Percentiles rank a stretch among this genome's conserved stretches.
Evolutionary conservation across 495 filamentous ascomycete species (phyloP).

Genomic region (Hypomontagnella submonticulosa): DNA sequence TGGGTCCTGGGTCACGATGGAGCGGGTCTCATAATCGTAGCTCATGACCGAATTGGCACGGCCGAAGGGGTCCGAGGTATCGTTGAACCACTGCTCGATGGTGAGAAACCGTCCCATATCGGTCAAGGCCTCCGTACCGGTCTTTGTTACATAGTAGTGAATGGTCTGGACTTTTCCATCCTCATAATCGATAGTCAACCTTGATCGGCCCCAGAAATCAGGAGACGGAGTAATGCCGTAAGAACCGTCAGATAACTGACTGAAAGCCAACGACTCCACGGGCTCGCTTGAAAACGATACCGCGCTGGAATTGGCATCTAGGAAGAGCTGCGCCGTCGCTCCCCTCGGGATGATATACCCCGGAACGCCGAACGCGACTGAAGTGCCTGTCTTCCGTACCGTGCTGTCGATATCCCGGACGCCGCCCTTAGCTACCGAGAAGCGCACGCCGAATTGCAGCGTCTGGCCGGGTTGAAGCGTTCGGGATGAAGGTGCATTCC

Average conservation of each 20-base stretch:
- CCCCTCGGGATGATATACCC: conserved; percentile 61
- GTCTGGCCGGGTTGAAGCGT: conserved; percentile 54
- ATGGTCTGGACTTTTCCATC: conserved; percentile 57
- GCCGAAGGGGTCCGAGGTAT: conserved; percentile 60
- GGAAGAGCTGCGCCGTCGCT: conserved; percentile 52
- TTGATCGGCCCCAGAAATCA: conserved; percentile 53
- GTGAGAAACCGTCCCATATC: conserved; percentile 53
- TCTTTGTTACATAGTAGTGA: conserved; percentile 62
- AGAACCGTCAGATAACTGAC: conserved; percentile 17
- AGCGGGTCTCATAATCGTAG: conserved; percentile 56
- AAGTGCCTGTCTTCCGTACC: conserved; percentile 52
- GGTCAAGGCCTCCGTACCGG: conserved; percentile 49
- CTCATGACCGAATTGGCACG: conserved; percentile 61
- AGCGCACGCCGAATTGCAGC: conserved; percentile 57
- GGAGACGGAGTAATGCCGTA: conserved; percentile 48
- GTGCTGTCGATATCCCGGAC: conserved; percentile 55
- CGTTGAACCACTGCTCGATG: conserved; percentile 56
- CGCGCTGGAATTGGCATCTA: conserved; percentile 47
- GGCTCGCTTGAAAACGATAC: conserved; percentile 41
- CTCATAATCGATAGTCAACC: conserved; percentile 54
- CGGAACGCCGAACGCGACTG: conserved; percentile 58
- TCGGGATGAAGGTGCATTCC: conserved; percentile 60
- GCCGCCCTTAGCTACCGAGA: conserved; percentile 53
- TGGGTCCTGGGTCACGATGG: conserved; percentile 58
- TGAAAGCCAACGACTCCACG: conserved; percentile 40